Evolutionary conservation across 805 yeast genomes (phyloP).

Genomic region (Lipomyces sp.): DNA sequence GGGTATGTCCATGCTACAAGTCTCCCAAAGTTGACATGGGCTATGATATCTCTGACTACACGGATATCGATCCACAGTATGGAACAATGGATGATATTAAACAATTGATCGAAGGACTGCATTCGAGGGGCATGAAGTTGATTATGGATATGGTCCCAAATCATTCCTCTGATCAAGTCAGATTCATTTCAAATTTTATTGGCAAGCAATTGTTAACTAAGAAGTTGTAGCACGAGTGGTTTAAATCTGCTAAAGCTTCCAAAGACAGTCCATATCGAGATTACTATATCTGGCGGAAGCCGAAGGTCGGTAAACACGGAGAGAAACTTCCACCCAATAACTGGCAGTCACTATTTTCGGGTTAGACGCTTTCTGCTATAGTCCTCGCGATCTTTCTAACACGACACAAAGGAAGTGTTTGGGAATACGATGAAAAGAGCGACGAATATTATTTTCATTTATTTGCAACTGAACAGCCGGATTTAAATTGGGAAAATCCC

Average conservation of each 20-base stretch:
- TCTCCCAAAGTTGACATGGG: constrained; percentile 69
- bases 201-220: constrained; percentile 1
- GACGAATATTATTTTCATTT: constrained; percentile 60
- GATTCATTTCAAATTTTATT: not conserved
- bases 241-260: constrained; percentile 58
- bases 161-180: constrained; percentile 54
- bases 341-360: constrained; percentile 58
- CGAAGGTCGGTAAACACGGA: constrained; percentile 60
- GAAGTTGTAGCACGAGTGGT: constrained; percentile 51
- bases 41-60: constrained; percentile 62
- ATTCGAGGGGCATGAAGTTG: constrained; percentile 57
- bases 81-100: constrained; percentile 61
- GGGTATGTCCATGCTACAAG: constrained; percentile 64
- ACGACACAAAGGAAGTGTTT: constrained; percentile 52
- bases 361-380: constrained; percentile 29
- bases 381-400: not conserved
- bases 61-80: constrained; percentile 56
- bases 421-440: constrained; percentile 61
- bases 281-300: constrained; percentile 65
- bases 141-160: constrained; percentile 62
- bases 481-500: constrained; percentile 64
- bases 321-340: constrained; percentile 61
- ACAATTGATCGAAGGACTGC: constrained; percentile 53
- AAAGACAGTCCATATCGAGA: constrained; percentile 60
- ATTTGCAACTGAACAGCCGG: constrained; percentile 63